phyloP scores from a whole-genome alignment of 2,329 filamentous ascomycete species.

The Fusarium abutilonis region DNA sequence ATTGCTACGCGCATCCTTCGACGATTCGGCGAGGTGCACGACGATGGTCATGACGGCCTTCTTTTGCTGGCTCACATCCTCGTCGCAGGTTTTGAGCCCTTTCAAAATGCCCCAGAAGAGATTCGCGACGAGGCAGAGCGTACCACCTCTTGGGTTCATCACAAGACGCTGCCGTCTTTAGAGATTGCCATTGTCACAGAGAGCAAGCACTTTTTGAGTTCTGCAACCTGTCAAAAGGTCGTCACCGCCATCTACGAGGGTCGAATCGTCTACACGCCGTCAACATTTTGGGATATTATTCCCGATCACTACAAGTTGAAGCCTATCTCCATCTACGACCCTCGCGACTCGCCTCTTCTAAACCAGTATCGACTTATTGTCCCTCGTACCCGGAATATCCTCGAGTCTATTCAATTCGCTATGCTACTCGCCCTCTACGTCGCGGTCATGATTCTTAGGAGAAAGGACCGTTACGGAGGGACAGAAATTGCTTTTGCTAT shows the following conservation, averaged over 20 bases:
- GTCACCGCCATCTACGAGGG: slow-evolving; percentile 85
- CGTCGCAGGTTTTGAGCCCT: slow-evolving; percentile 85
- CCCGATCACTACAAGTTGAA: slow-evolving; percentile 88
- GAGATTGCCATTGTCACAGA: slow-evolving; percentile 86
- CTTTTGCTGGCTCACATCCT: slow-evolving; percentile 81
- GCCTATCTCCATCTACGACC: slow-evolving; percentile 83
- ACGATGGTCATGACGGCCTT: slow-evolving; percentile 74
- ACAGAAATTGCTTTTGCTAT: slow-evolving; percentile 75
- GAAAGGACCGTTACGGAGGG: slow-evolving; percentile 63
- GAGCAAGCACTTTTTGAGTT: slow-evolving; percentile 80
- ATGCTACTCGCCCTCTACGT: slow-evolving; percentile 75
- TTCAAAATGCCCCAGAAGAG: slow-evolving; percentile 79
- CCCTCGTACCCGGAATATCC: slow-evolving; percentile 77
- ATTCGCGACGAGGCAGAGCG: slow-evolving; percentile 68
- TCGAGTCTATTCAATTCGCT: slow-evolving; percentile 79
- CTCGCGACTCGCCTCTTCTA: slow-evolving; percentile 75
- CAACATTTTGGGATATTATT: slow-evolving; percentile 82
- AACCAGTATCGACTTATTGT: slow-evolving; percentile 90
- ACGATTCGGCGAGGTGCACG: slow-evolving; percentile 80
- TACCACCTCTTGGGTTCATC: slow-evolving; percentile 58
- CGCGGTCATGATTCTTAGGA: slow-evolving; percentile 74
- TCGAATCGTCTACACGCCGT: slow-evolving; percentile 83
- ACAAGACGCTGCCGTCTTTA: slow-evolving; percentile 76
- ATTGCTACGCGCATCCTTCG: slow-evolving; percentile 81
- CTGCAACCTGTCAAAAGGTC: slow-evolving; percentile 82